A percentile compares a stretch with the other conserved stretches of the same genome.
Conservation (phyloP, 257 asterid genomes). For the Salvia rosmarinus region DNA sequence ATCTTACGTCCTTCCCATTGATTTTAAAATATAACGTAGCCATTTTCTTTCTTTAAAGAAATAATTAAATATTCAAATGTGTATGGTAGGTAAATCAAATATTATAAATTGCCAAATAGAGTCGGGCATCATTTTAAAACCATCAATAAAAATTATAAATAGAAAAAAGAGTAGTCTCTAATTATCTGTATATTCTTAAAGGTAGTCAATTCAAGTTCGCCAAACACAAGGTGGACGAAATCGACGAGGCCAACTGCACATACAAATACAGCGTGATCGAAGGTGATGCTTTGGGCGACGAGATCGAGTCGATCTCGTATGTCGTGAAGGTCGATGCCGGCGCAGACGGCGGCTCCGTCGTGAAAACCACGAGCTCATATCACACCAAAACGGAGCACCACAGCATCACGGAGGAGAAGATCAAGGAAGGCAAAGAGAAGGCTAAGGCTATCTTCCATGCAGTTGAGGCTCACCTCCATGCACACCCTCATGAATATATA, state of each 20-base stretch:
- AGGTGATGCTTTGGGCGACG: constrained; percentile 45
- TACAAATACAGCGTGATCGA: constrained; percentile 51
- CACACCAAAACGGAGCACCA: constrained; percentile 41
- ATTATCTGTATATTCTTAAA: no score
- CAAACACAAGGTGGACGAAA: no score
- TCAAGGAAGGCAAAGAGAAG: constrained; percentile 43
- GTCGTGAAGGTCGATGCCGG: constrained; percentile 40
- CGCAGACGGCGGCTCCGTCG: constrained; percentile 49
- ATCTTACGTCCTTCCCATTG: no score
- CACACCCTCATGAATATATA: constrained; percentile 40
- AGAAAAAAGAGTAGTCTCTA: no score
- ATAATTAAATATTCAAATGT: no score
- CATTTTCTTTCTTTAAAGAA: no score
- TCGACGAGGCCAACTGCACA: constrained; percentile 44
- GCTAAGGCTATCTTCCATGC: constrained; percentile 39
- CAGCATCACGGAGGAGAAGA: constrained; percentile 37
- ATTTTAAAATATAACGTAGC: no score
- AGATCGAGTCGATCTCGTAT: constrained; percentile 43
- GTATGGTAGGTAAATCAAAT: no score
- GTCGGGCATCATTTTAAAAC: no score
- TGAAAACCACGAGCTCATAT: constrained; percentile 42
- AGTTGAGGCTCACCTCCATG: constrained; percentile 46
- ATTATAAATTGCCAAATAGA: no score
- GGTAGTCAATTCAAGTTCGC: no score
- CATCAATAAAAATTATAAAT: no score